phyloP scores from a whole-genome alignment of 2,329 filamentous ascomycete species.

The Claviceps humidiphila region DNA sequence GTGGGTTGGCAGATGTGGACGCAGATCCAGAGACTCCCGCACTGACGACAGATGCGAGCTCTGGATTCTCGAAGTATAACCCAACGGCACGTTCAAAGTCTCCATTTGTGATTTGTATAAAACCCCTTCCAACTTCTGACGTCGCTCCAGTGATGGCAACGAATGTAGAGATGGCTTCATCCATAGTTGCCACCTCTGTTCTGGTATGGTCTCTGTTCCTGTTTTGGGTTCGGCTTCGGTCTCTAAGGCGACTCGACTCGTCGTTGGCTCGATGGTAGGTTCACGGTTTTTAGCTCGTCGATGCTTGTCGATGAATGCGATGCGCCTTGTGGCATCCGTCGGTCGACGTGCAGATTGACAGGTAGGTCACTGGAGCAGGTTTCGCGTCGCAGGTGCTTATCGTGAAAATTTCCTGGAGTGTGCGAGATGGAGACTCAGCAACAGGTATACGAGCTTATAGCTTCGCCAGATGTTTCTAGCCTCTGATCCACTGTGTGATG shows the following conservation, averaged over 20 bases:
- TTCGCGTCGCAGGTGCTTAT: not conserved
- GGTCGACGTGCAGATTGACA: not conserved
- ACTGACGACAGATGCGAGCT: conserved; percentile 35
- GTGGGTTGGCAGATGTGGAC: conserved; percentile 5
- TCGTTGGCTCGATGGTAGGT: not conserved
- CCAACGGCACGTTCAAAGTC: conserved; percentile 77
- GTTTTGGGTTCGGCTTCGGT: not conserved
- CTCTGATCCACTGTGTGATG: not conserved
- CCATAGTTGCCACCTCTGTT: conserved; percentile 33
- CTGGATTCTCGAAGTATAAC: conserved; percentile 81
- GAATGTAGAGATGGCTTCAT: conserved; percentile 65
- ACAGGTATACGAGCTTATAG: not conserved
- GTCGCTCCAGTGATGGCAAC: conserved; percentile 66
- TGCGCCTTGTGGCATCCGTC: not conserved
- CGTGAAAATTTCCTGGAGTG: not conserved
- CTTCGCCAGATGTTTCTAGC: not conserved
- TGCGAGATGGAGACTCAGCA: not conserved
- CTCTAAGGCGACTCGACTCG: not conserved
- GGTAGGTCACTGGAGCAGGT: no score
- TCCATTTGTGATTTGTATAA: conserved; percentile 72
- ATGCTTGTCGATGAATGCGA: not conserved
- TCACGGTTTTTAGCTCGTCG: not conserved
- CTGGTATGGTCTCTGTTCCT: not conserved
- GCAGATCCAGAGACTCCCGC: conserved; percentile 16
- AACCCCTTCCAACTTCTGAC: conserved; percentile 63